Evolutionary conservation across 306 rosid species (phyloP).

Genomic region (Amphicarpaea edgeworthii): DNA sequence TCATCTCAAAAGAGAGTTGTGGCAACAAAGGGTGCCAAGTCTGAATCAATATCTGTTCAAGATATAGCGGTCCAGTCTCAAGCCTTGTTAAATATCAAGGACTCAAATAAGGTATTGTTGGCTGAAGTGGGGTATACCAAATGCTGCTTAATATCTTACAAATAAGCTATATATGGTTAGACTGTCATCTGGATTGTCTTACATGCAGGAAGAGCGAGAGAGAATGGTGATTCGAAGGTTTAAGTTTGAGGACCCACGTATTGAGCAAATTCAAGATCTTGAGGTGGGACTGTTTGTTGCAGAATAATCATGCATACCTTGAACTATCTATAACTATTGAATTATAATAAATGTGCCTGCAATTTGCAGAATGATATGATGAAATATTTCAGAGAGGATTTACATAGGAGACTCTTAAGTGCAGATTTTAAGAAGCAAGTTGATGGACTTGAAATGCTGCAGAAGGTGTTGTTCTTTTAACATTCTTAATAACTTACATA

Average conservation of each 20-base stretch:
- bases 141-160: conserved; percentile 24
- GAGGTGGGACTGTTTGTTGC: conserved; percentile 66
- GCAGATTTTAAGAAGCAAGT: conserved; percentile 96
- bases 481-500: conserved; percentile 7
- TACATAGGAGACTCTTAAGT: conserved; percentile 92
- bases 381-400: conserved; percentile 96
- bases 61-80: conserved; percentile 86
- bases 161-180: conserved; percentile 32
- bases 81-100: conserved; percentile 84
- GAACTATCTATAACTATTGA: conserved; percentile 32
- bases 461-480: conserved; percentile 66
- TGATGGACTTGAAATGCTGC: conserved; percentile 95
- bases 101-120: conserved; percentile 87
- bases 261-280: conserved; percentile 97
- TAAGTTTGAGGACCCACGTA: conserved; percentile 95
- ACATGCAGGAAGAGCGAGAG: conserved; percentile 92
- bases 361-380: conserved; percentile 85
- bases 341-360: conserved; percentile 35
- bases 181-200: conserved; percentile 24
- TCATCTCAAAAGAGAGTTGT: conserved; percentile 62
- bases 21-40: conserved; percentile 64
- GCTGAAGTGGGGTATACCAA: conserved; percentile 11
- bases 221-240: conserved; percentile 82
- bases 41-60: conserved; percentile 71
- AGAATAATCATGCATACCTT: conserved; percentile 24